Evolutionary conservation across 2,329 filamentous ascomycete species (phyloP), one percentile per base, ranked within the genome.

Genomic region (Eutypa lata): DNA sequence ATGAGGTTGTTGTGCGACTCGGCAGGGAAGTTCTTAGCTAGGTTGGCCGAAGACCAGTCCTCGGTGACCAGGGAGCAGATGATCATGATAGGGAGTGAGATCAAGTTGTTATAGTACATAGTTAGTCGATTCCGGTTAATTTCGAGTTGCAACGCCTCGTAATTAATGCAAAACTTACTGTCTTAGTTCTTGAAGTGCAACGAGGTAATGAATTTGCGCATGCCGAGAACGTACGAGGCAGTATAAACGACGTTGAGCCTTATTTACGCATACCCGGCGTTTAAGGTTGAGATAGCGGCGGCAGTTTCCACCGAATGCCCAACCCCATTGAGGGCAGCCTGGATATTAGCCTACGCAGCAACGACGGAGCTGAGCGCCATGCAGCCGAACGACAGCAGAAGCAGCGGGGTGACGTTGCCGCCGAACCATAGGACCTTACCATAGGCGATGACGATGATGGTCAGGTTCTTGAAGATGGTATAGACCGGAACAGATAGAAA

Each of bases 101-200:
- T 85, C 46, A 97, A 83, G 75, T 99, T 97, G 84, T 99, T 99
- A 81, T 99, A 99, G 78, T 94, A 97, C 94, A 97, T 99, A 68
- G 92, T 93, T 97, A 60, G 46, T 47, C 11, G 42, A 54, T n/a
- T 47, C n/a, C n/a, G n/a, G 67, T 74, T 63, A 77, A 71, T 45
- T 58, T 19, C 1, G 11, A 38, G 31, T 18, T 16, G 35, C 13
- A 4, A 6, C 16, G n/a, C 7, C n/a, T 4, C 4, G 13, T 38
- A 14, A 38, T 46, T 24, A 52, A 46, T 26, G 43, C 51, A 31
- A 42, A 28, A 86, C 93, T 76, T 82, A 97, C 93, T 96, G 73
- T 99, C 94, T 79, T 95, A 97, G 72, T 97, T 94, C 82, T 96
- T 97, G 77, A 99, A 97, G 80, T 96, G 97, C 79, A 96, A 97